Evolutionary conservation across 164 flowering plant species (phyloP).

Genomic region (Vitis vinifera): ASM3070453v1 NC_081817.1:26164001-26164500

Average conservation of each 20-base stretch:
- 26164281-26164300: neutral
- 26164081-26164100: too few relatives aligned
- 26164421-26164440: neutral
- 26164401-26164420: neutral
- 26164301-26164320: neutral
- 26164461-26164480: neutral
- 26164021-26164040: too few relatives aligned
- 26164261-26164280: slow-evolving; percentile 5
- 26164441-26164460: too few relatives aligned
- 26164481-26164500: neutral
- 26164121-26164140: slow-evolving; percentile 8
- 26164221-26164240: neutral
- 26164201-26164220: too few relatives aligned
- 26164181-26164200: neutral
- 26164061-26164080: too few relatives aligned
- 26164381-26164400: neutral
- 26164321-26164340: neutral
- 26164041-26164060: too few relatives aligned
- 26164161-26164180: slow-evolving; percentile 8
- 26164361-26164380: neutral
- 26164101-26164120: neutral
- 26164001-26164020: too few relatives aligned
- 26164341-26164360: neutral
- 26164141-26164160: slow-evolving; percentile 7
- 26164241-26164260: neutral